phyloP scores from a whole-genome alignment of 495 filamentous ascomycete genomes.

The Staphylotrichum tortipilum region DNA sequence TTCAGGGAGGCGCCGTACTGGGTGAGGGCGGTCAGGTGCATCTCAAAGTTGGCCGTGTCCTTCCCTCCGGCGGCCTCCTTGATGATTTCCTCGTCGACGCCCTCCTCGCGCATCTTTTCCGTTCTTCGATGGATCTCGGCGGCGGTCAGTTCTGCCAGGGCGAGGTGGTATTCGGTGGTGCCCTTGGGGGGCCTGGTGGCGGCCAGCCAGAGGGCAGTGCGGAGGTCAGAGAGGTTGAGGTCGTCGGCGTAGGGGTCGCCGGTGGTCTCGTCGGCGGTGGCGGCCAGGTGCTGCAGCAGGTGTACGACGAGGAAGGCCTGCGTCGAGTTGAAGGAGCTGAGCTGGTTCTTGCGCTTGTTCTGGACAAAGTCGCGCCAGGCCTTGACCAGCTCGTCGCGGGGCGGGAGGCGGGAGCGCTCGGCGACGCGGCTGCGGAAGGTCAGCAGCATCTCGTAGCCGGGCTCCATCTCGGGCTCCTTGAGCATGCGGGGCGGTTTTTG shows the following conservation, averaged over 20 bases:
- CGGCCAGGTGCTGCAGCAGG: constrained; percentile 53
- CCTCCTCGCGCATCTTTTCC: constrained; percentile 12
- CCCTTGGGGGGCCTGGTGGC: constrained; percentile 27
- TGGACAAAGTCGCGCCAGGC: constrained; percentile 60
- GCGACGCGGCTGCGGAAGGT: constrained; percentile 38
- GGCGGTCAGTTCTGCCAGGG: constrained; percentile 50
- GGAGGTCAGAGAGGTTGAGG: constrained; percentile 45
- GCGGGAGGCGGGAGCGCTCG: constrained; percentile 48
- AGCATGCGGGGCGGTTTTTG: constrained; percentile 43
- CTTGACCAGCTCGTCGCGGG: constrained; percentile 46
- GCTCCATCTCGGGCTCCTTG: constrained; percentile 48
- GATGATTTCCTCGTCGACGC: constrained; percentile 31
- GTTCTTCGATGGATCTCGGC: constrained; percentile 37
- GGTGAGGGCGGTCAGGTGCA: constrained; percentile 48
- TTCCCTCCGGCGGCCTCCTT: constrained; percentile 24
- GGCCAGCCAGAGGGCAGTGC: constrained; percentile 33
- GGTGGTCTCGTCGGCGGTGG: constrained; percentile 26
- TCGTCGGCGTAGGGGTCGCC: constrained; percentile 32
- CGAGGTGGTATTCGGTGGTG: constrained; percentile 33
- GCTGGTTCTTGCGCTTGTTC: constrained; percentile 37
- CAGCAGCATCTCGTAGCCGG: constrained; percentile 51
- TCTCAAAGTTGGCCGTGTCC: constrained; percentile 33
- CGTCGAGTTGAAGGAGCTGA: constrained; percentile 50
- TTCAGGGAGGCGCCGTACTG: constrained; percentile 51
- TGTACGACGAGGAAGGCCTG: constrained; percentile 51